Conservation (phyloP, 2,329 filamentous ascomycete genomes). For the Colletotrichum ledebouriae region DNA sequence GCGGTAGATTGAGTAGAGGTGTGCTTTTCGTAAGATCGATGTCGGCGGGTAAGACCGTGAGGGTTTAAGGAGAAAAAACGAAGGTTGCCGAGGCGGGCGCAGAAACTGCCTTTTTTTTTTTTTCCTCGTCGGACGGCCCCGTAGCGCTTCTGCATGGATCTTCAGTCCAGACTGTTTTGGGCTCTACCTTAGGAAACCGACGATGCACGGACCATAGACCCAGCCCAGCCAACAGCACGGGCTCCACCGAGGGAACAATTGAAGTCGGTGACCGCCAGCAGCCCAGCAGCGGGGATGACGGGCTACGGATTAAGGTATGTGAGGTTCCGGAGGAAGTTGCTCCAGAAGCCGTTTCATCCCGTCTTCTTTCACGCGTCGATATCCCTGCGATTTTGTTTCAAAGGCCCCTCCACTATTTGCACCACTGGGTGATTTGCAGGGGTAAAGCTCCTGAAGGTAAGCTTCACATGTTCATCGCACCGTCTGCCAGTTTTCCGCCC, state of each 20-base stretch:
- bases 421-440: constrained; percentile 1
- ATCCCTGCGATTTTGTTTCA: constrained; percentile 4
- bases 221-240: too few species aligned
- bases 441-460: background rate
- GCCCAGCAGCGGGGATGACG: background rate
- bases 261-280: background rate
- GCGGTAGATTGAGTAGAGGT: background rate
- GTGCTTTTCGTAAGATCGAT: background rate
- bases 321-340: background rate
- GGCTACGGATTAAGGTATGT: constrained; percentile 11
- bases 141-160: constrained; percentile 37
- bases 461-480: constrained; percentile 8
- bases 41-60: background rate
- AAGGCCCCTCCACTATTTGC: constrained; percentile 1
- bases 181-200: constrained; percentile 6
- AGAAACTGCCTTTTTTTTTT: constrained; percentile 13
- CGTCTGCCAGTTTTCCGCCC: background rate
- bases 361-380: constrained; percentile 23
- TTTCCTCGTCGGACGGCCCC: constrained; percentile 28
- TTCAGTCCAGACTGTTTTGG: constrained; percentile 24
- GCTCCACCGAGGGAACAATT: too few species aligned
- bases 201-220: background rate
- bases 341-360: constrained; percentile 25
- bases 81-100: constrained; percentile 22
- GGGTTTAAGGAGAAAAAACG: constrained; percentile 9